Evolutionary conservation across 345 rosid species (phyloP).

Genomic region (Euclidium syriacum): DNA sequence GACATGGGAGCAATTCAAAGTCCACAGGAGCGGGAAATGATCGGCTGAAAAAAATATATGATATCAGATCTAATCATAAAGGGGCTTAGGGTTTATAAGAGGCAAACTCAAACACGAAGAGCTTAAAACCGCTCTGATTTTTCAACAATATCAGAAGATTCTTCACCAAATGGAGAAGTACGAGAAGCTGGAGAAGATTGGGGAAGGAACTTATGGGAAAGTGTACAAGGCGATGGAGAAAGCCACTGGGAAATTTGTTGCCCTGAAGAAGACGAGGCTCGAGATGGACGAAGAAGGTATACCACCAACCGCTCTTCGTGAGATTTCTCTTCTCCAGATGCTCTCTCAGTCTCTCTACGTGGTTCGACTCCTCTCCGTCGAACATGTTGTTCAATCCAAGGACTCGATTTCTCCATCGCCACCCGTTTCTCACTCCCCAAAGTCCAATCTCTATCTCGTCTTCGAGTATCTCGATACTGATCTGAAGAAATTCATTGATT

Average conservation of each 20-base stretch:
- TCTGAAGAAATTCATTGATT: slow-evolving; percentile 72
- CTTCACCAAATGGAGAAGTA: slow-evolving; percentile 39
- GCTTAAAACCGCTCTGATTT: not conserved
- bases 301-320: slow-evolving; percentile 89
- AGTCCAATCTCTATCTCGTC: slow-evolving; percentile 46
- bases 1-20: too few species aligned
- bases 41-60: too few species aligned
- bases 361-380: slow-evolving; percentile 45
- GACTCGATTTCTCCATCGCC: not conserved
- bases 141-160: not conserved
- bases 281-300: slow-evolving; percentile 98
- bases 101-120: not conserved
- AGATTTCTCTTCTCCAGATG: slow-evolving; percentile 88
- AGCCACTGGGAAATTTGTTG: slow-evolving; percentile 70
- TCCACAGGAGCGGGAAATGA: too few species aligned
- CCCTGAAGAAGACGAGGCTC: slow-evolving; percentile 83
- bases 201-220: slow-evolving; percentile 96
- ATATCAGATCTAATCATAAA: slow-evolving; percentile 19
- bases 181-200: slow-evolving; percentile 90
- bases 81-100: slow-evolving; percentile 20
- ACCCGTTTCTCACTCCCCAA: slow-evolving; percentile 3
- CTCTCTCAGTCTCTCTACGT: slow-evolving; percentile 78
- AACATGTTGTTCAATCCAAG: slow-evolving; percentile 20
- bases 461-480: slow-evolving; percentile 91
- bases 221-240: slow-evolving; percentile 93